These are phyloP conservation scores for Chlamydomonas reinhardtii DNA, from an alignment of 163 green algal species.

Conservation along the genomic window DNA sequence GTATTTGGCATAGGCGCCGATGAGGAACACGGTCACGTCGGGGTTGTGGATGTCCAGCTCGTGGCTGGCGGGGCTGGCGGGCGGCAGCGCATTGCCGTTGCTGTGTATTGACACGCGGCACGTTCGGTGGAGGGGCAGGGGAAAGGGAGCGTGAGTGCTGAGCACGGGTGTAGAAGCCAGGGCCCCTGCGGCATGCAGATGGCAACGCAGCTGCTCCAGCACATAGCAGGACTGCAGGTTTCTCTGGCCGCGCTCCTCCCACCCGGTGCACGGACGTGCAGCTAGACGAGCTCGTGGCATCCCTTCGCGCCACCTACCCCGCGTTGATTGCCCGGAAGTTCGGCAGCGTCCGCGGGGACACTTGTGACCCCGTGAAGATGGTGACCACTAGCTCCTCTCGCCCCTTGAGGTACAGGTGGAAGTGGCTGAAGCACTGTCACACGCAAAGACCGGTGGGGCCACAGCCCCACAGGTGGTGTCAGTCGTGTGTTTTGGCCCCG, in stretches of 20 bases:
- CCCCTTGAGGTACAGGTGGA: slow-evolving; percentile 74
- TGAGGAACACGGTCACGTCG: slow-evolving; percentile 75
- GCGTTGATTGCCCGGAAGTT: slow-evolving; percentile 51
- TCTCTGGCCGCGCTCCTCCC: too few relatives aligned
- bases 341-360: slow-evolving; percentile 28
- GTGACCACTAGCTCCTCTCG: slow-evolving; percentile 79
- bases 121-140: neutral
- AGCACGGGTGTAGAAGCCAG: too few relatives aligned
- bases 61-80: slow-evolving; percentile 68
- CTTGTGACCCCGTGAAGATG: slow-evolving; percentile 58
- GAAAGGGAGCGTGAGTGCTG: too few relatives aligned
- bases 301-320: slow-evolving; percentile 20
- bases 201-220: too few relatives aligned
- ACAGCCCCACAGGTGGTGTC: too few relatives aligned
- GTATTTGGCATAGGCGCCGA: slow-evolving; percentile 78
- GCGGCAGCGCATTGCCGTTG: slow-evolving; percentile 59
- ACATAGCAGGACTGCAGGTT: too few relatives aligned
- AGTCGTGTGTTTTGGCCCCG: too few relatives aligned
- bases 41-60: slow-evolving; percentile 71
- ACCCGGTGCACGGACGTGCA: too few relatives aligned
- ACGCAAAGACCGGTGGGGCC: neutral
- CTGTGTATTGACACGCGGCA: neutral
- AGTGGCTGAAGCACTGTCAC: slow-evolving; percentile 73
- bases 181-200: too few relatives aligned
- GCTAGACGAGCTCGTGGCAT: too few relatives aligned